phyloP scores from a whole-genome alignment of 1,139 yeast species.

The Saccharomycopsis crataegensis region DNA sequence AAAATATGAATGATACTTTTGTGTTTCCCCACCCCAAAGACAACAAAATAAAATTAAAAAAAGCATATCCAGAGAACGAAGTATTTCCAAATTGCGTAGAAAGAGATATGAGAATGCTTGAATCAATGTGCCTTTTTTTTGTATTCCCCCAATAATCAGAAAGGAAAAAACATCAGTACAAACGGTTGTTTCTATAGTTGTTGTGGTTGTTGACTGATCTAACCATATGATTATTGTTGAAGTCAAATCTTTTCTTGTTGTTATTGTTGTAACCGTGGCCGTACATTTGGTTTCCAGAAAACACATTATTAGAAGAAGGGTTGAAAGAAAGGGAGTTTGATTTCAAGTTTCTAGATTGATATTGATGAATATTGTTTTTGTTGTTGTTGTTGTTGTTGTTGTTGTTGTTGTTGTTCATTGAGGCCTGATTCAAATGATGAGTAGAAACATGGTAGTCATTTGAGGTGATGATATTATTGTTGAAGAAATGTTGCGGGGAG shows the following conservation, averaged over 20 bases:
- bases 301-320: not conserved
- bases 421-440: not conserved
- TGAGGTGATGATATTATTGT: not conserved
- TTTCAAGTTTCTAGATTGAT: not conserved
- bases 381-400: slow-evolving; percentile 11
- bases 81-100: no score
- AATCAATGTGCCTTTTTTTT: no score
- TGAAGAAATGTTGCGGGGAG: not conserved
- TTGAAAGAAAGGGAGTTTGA: not conserved
- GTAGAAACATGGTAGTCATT: not conserved
- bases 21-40: no score
- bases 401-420: slow-evolving; percentile 7
- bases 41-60: no score
- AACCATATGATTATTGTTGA: not conserved
- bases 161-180: not conserved
- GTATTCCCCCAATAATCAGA: no score
- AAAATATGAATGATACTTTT: no score
- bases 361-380: not conserved
- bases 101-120: no score
- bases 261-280: slow-evolving; percentile 6
- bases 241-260: slow-evolving; percentile 3
- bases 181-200: not conserved
- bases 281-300: not conserved
- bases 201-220: not conserved
- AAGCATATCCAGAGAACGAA: no score